phyloP scores from a whole-genome alignment of 1,139 yeast species.

The Taphrina deformans region DNA sequence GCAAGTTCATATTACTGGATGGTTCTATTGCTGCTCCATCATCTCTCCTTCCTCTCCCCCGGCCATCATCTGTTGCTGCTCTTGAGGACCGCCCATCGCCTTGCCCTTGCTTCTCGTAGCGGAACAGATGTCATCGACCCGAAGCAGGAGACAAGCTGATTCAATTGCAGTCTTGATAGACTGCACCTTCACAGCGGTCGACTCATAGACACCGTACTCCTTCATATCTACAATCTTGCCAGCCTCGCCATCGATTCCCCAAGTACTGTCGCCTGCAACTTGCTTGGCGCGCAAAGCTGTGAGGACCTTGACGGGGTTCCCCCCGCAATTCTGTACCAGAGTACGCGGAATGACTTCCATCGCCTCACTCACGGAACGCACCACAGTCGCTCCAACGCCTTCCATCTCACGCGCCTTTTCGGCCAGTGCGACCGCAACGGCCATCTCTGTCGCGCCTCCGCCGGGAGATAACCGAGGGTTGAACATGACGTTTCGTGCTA shows the following conservation, averaged over 20 bases:
- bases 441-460: slow-evolving; percentile 99
- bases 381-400: slow-evolving; percentile 98
- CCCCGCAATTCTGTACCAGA: slow-evolving; percentile 95
- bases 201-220: slow-evolving; percentile 97
- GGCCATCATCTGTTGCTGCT: slow-evolving; percentile 26
- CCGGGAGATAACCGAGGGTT: slow-evolving; percentile 97
- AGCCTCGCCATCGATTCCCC: slow-evolving; percentile 90
- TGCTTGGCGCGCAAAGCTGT: slow-evolving; percentile 95
- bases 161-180: slow-evolving; percentile 95
- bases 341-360: slow-evolving; percentile 98
- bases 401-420: slow-evolving; percentile 90
- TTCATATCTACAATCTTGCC: slow-evolving; percentile 96
- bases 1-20: not conserved
- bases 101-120: slow-evolving; percentile 65
- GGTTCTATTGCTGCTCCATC: slow-evolving; percentile 28
- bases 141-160: slow-evolving; percentile 87
- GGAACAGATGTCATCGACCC: slow-evolving; percentile 97
- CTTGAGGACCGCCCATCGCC: slow-evolving; percentile 41
- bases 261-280: slow-evolving; percentile 67
- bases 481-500: slow-evolving; percentile 89
- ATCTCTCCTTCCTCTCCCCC: slow-evolving; percentile 27
- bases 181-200: slow-evolving; percentile 95
- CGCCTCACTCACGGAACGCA: slow-evolving; percentile 98
- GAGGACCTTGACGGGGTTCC: slow-evolving; percentile 84
- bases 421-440: slow-evolving; percentile 81